Conservation (phyloP, 208 protist genomes). For the Vickermania spadyakhi region DNA sequence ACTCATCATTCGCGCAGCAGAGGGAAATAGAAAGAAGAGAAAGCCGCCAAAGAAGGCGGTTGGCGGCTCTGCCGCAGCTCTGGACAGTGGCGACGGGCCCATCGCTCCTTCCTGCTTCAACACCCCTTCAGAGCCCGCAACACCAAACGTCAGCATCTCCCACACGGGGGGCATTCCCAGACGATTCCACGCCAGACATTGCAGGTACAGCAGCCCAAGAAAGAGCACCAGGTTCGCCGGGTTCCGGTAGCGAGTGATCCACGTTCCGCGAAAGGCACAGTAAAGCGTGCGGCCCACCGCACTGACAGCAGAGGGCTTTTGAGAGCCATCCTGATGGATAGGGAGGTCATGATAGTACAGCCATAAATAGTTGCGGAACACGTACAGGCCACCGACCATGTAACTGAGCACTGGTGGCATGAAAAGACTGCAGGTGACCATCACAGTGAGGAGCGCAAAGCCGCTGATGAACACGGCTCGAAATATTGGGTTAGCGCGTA, state of each 20-base stretch:
- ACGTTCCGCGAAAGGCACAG: conserved; percentile 45
- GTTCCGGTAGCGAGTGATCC: conserved; percentile 49
- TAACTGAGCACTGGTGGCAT: conserved; percentile 45
- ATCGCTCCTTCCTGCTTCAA: neutral
- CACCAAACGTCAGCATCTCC: neutral
- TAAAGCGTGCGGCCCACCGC: conserved; percentile 23
- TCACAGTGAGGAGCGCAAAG: conserved; percentile 20
- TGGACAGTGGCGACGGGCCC: neutral
- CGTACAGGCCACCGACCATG: conserved; percentile 31
- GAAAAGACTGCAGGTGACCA: conserved; percentile 18
- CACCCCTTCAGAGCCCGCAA: neutral
- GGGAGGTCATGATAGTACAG: conserved; percentile 28
- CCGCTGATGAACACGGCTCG: conserved; percentile 23
- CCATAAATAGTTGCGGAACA: conserved; percentile 58
- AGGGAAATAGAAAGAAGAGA: neutral
- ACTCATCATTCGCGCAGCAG: conserved; percentile 1
- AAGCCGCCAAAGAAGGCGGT: conserved; percentile 5
- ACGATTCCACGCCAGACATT: conserved; percentile 36
- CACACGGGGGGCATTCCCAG: conserved; percentile 33
- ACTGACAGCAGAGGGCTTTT: conserved; percentile 6
- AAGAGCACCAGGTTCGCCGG: conserved; percentile 34
- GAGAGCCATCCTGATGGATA: conserved; percentile 15
- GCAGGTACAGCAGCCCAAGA: conserved; percentile 25
- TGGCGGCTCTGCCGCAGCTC: neutral
- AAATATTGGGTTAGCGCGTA: conserved; percentile 33